Conservation (phyloP, 352 stramenopile genomes). For the Globisporangium rhizosaccharum region DNA sequence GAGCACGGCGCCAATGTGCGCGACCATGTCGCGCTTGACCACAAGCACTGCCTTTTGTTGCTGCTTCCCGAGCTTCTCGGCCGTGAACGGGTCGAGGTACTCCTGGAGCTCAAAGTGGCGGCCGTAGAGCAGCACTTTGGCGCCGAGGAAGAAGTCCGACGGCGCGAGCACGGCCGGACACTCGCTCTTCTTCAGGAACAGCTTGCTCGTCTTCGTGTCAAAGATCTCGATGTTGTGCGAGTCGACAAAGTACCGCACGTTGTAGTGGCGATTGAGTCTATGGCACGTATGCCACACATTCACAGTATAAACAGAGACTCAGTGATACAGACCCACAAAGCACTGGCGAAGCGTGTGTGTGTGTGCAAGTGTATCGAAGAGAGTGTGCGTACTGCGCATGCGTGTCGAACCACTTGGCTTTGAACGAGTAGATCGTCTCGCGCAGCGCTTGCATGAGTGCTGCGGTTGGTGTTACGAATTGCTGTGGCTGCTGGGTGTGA, state of each 20-base stretch:
- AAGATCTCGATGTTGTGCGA: conserved; percentile 85
- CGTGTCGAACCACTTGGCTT: conserved; percentile 73
- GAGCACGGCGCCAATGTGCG: conserved; percentile 45
- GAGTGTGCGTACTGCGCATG: conserved; percentile 48
- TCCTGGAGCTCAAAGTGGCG: conserved; percentile 81
- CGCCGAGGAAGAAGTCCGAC: conserved; percentile 81
- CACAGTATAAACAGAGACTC: too few species aligned
- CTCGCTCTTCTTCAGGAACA: conserved; percentile 91
- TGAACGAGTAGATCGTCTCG: conserved; percentile 80
- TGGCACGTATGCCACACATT: neutral
- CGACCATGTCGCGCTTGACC: conserved; percentile 48
- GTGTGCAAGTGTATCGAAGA: neutral
- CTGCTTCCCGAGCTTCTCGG: conserved; percentile 53
- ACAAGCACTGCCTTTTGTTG: conserved; percentile 71
- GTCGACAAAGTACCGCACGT: conserved; percentile 77
- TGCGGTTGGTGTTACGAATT: neutral
- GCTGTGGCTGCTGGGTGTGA: neutral
- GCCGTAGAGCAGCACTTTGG: conserved; percentile 77
- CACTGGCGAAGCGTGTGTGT: neutral
- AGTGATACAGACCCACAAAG: neutral
- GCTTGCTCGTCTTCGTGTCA: conserved; percentile 80
- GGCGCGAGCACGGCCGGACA: conserved; percentile 51
- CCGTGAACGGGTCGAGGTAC: conserved; percentile 79
- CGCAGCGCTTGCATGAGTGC: conserved; percentile 51
- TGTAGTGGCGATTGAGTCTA: conserved; percentile 73